These are phyloP conservation scores for Metarhizium anisopliae DNA, from an alignment of 2,329 filamentous ascomycete genomes.

Conservation along the genomic window DNA sequence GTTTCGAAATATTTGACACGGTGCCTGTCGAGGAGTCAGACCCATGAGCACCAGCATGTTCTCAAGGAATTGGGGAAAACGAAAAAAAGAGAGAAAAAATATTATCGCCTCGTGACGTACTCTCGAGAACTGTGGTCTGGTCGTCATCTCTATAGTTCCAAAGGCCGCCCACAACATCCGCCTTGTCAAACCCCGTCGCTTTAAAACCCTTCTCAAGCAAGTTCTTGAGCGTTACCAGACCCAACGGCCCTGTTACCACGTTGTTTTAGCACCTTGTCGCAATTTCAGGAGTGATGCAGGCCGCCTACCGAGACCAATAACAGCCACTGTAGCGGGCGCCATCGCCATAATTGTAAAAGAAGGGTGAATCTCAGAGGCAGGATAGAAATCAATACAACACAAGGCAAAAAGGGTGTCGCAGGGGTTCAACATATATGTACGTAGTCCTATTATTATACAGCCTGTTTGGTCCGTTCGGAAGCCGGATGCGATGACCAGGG, in stretches of 20 bases:
- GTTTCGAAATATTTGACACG: slow-evolving; percentile 23
- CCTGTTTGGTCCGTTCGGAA: background rate
- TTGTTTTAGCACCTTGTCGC: background rate
- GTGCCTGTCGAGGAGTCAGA: slow-evolving; percentile 13
- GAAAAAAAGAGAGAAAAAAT: too few relatives aligned
- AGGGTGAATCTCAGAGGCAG: background rate
- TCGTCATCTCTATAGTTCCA: slow-evolving; percentile 33
- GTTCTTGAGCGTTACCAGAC: slow-evolving; percentile 30
- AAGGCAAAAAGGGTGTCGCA: too few relatives aligned
- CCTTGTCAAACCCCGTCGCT: slow-evolving; percentile 32
- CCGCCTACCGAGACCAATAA: background rate
- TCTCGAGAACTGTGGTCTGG: slow-evolving; percentile 27
- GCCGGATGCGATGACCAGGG: background rate
- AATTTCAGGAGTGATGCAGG: background rate
- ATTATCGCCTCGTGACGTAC: slow-evolving; percentile 8
- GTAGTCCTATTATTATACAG: too few relatives aligned
- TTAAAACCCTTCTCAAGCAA: slow-evolving; percentile 33
- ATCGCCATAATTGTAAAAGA: background rate
- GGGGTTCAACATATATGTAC: too few relatives aligned
- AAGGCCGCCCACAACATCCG: slow-evolving; percentile 29
- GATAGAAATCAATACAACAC: too few relatives aligned
- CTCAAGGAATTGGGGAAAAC: too few relatives aligned
- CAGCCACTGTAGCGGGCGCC: background rate
- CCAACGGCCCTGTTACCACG: slow-evolving; percentile 20
- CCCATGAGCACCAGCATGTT: background rate